phyloP scores from a whole-genome alignment of 2,329 filamentous ascomycete species.

The Colletotrichum sp. region DNA sequence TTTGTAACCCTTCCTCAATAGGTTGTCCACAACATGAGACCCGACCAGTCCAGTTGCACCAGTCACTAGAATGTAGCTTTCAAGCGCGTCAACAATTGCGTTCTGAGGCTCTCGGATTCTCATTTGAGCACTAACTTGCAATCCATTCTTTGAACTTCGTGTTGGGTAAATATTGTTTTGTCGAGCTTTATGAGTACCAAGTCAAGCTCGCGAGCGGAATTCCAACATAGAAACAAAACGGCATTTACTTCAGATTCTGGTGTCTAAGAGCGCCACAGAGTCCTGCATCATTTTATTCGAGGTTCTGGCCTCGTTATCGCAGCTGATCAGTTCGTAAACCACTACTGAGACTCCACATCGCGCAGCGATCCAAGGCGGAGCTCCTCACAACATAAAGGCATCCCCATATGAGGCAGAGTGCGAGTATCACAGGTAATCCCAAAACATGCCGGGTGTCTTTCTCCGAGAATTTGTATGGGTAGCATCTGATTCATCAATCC shows the following conservation, averaged over 20 bases:
- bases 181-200: not conserved
- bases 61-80: conserved; percentile 24
- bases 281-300: not conserved
- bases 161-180: not conserved
- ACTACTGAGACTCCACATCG: not conserved
- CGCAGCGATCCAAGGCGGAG: not conserved
- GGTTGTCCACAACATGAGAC: not conserved
- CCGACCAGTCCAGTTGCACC: conserved; percentile 32
- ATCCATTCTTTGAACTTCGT: not conserved
- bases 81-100: not conserved
- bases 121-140: not conserved
- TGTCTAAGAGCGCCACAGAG: not conserved
- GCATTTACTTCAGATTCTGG: not conserved
- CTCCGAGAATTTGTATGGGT: not conserved
- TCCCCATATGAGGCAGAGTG: not conserved
- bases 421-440: not conserved
- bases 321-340: not conserved
- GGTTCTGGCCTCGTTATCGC: not conserved
- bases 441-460: accelerated
- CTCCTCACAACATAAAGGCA: not conserved
- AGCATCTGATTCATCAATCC: not conserved
- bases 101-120: not conserved
- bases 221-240: accelerated
- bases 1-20: not conserved
- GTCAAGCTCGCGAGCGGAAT: not conserved